Base-by-base conservation (phyloP, 2,329 filamentous ascomycete species). In the Curvularia hawaiiensis region DNA sequence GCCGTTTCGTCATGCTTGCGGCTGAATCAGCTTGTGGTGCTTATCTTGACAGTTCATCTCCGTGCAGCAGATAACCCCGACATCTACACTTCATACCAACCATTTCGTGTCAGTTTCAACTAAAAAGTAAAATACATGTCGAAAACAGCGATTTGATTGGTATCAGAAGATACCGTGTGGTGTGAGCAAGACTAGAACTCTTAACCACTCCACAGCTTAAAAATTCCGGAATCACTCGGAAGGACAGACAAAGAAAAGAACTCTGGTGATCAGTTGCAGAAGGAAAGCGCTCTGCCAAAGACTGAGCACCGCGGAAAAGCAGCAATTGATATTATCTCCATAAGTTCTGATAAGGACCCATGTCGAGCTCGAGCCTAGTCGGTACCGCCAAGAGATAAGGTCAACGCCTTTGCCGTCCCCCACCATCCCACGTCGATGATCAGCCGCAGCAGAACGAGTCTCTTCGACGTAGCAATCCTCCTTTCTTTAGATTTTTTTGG, bases 371-470 rank as follows among this genome's bases (percentile, higher is more conserved):
- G 39, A 50, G 60, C 58, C 61, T 68, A 63, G 67, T 55, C 62
- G 61, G 52, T 50, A 56, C 39, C 60, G 67, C 67, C 68, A 71
- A 73, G 70, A 75, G 72, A 75, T 75, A 75, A 74, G 41, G 72
- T 66, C 58, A 70, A 65, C 64, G 68, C 68, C 70, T 60, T 59
- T 65, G 57, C 67, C 62, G 68, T 65, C 63, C 70, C 62, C 67
- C 70, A 67, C 66, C 59, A 72, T 68, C 71, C 70, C 70, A 62
- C 70, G 67, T 59, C 58, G 47, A 60, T 59, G 44, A 63, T 39
- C 53, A 18, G 50, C 48, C 47, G 45, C 47, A 56, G 56, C 65
- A 56, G 64, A 68, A 63, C 52, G 57, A 50, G 60, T 33, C 14
- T 35, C 18, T 28, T 48, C 59, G 54, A n/a, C 63, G 65, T 61